phyloP scores from a whole-genome alignment of 495 filamentous ascomycete species.

The Chaetomium cochliodes region DNA sequence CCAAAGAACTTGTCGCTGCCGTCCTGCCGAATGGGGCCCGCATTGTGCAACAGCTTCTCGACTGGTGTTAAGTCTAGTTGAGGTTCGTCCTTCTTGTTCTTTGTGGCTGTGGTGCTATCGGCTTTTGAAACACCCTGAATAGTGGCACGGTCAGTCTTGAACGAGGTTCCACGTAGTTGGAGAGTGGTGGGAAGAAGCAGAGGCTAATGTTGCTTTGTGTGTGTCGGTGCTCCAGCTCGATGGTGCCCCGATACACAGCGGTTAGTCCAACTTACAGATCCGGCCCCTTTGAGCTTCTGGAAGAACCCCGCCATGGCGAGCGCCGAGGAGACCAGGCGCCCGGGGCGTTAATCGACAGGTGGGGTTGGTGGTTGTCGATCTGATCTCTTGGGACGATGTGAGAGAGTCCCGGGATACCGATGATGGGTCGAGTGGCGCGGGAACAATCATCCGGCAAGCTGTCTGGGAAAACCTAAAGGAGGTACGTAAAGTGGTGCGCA shows the following conservation, averaged over 20 bases:
- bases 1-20: slow-evolving; percentile 99
- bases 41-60: slow-evolving; percentile 77
- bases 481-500: background rate
- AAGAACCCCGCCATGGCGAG: slow-evolving; percentile 48
- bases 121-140: slow-evolving; percentile 38
- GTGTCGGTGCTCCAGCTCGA: background rate
- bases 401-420: background rate
- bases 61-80: slow-evolving; percentile 69
- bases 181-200: background rate
- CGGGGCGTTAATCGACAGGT: slow-evolving; percentile 25
- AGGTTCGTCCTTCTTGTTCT: slow-evolving; percentile 70
- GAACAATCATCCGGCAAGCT: slow-evolving; percentile 19
- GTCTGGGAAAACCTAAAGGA: background rate
- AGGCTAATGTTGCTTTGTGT: slow-evolving; percentile 19
- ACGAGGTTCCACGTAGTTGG: slow-evolving; percentile 12
- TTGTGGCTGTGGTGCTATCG: slow-evolving; percentile 41
- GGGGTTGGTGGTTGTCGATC: slow-evolving; percentile 18
- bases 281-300: slow-evolving; percentile 43
- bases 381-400: slow-evolving; percentile 1
- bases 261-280: slow-evolving; percentile 32
- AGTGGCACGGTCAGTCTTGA: slow-evolving; percentile 1
- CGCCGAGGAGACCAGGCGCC: slow-evolving; percentile 21
- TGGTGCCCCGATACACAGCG: slow-evolving; percentile 3
- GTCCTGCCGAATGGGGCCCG: slow-evolving; percentile 75
- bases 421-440: background rate